Conservation (phyloP, 805 yeast species). For the Myxozyma monticola region DNA sequence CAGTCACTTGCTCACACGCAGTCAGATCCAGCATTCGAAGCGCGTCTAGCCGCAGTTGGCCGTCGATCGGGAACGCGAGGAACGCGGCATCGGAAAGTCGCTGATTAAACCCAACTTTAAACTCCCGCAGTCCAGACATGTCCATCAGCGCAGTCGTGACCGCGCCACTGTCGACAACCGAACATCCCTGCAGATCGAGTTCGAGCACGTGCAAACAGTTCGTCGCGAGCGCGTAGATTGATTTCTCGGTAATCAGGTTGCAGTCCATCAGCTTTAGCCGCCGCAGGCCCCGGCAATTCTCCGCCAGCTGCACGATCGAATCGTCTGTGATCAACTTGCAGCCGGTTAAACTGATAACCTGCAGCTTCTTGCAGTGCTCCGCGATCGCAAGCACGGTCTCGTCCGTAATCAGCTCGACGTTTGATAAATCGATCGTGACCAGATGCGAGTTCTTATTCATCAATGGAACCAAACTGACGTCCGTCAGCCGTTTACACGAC, state of each 20-base stretch:
- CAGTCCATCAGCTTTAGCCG: conserved; percentile 81
- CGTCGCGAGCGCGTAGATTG: conserved; percentile 59
- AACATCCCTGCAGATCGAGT: conserved; percentile 82
- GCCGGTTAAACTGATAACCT: conserved; percentile 87
- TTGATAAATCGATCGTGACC: conserved; percentile 86
- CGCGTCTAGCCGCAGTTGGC: conserved; percentile 46
- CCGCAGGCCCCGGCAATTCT: conserved; percentile 70
- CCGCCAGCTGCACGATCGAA: conserved; percentile 60
- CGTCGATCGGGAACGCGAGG: conserved; percentile 12
- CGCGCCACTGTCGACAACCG: conserved; percentile 66
- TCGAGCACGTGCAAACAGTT: conserved; percentile 82
- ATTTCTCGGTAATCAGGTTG: conserved; percentile 60
- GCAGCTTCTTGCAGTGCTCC: conserved; percentile 67
- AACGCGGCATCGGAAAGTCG: conserved; percentile 70
- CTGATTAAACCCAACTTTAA: conserved; percentile 65
- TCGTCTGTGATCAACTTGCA: conserved; percentile 69
- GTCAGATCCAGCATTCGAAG: conserved; percentile 83
- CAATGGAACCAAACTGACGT: conserved; percentile 60
- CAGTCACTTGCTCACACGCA: conserved; percentile 77
- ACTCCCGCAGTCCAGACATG: conserved; percentile 76
- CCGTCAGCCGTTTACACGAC: conserved; percentile 67
- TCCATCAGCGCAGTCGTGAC: conserved; percentile 57
- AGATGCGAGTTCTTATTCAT: conserved; percentile 65
- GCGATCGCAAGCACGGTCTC: conserved; percentile 69
- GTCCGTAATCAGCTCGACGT: conserved; percentile 69